A percentile compares a stretch with the other conserved stretches of the same genome.
phyloP scores from a whole-genome alignment of 257 asterid genomes.

The Plantago ovata region DNA sequence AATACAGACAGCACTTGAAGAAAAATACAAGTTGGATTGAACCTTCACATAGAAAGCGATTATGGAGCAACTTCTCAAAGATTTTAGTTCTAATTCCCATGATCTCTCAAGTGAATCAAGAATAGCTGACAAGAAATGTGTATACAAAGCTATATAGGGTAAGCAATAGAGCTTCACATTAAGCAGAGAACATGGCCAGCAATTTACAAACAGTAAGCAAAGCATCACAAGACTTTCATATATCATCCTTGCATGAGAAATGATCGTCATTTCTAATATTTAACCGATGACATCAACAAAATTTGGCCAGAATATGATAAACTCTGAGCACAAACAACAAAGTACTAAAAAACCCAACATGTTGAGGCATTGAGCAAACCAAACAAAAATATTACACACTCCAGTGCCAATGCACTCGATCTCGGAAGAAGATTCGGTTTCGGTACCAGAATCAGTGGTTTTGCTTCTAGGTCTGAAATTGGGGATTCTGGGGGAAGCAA shows the following conservation, averaged over 20 bases:
- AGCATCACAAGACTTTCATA: constrained; percentile 13
- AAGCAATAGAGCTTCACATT: neutral
- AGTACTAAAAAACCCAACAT: too few relatives aligned
- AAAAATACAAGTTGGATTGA: neutral
- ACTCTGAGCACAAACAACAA: constrained; percentile 4
- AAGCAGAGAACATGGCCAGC: neutral
- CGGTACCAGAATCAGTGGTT: constrained; percentile 37
- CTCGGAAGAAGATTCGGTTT: constrained; percentile 35
- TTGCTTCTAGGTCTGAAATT: constrained; percentile 36
- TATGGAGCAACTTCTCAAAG: neutral
- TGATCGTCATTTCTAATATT: neutral
- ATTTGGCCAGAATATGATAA: constrained; percentile 8
- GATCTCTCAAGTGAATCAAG: constrained; percentile 5
- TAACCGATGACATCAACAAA: constrained; percentile 1
- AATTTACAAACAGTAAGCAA: neutral
- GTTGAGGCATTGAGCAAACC: too few relatives aligned
- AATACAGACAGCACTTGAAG: constrained; percentile 14
- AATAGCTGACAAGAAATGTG: neutral
- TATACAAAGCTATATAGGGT: neutral
- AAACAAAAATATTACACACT: neutral
- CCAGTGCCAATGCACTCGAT: constrained; percentile 69
- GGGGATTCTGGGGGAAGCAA: neutral
- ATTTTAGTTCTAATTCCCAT: neutral
- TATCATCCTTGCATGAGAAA: neutral
- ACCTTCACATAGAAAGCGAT: constrained; percentile 9